phyloP scores from a whole-genome alignment of 2,329 filamentous ascomycete species.

The Colletotrichum sp. region DNA sequence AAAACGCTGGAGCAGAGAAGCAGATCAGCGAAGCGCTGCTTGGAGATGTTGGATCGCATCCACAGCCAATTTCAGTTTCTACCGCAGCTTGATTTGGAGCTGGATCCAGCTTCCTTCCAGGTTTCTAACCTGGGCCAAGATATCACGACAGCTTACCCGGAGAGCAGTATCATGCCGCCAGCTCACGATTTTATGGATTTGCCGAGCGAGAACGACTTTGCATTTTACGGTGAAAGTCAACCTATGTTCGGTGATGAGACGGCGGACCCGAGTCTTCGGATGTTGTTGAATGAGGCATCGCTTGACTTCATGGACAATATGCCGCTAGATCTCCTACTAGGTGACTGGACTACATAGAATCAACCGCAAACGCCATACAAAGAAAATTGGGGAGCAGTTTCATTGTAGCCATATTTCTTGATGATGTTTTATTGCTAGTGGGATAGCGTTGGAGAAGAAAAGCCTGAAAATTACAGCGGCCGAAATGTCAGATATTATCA shows the following conservation, averaged over 20 bases:
- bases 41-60: slow-evolving; percentile 6
- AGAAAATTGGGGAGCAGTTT: not conserved
- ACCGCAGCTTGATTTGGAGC: not conserved
- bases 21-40: not conserved
- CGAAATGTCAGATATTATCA: not conserved
- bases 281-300: not conserved
- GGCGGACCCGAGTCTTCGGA: not conserved
- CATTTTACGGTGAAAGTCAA: not conserved
- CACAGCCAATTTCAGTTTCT: not conserved
- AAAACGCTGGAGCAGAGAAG: not conserved
- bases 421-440: too few relatives aligned
- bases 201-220: slow-evolving; percentile 4
- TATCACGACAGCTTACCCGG: not conserved
- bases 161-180: not conserved
- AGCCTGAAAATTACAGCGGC: too few relatives aligned
- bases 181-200: not conserved
- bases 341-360: not conserved
- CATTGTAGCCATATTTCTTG: not conserved
- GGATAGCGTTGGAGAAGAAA: too few relatives aligned
- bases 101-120: not conserved
- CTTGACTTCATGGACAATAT: slow-evolving; percentile 4
- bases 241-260: not conserved
- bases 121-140: not conserved
- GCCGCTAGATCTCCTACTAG: not conserved
- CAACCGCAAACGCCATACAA: not conserved